Evolutionary conservation across 1,284 basidiomycete species (phyloP), one percentile per base, ranked within the genome.

Genomic region (Cutaneotrichosporon sp.): DNA sequence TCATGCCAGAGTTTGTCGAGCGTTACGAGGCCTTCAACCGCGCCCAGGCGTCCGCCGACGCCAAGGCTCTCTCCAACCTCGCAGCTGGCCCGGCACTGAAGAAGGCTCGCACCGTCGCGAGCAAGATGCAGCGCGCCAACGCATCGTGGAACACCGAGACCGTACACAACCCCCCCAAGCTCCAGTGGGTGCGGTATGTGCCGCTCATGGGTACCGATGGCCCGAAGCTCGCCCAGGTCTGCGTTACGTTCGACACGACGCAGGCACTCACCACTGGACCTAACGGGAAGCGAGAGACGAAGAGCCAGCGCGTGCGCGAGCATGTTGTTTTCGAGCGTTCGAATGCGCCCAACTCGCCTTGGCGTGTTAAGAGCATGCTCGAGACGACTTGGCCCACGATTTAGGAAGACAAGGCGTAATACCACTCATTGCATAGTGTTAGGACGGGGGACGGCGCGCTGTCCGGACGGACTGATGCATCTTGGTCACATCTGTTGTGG

Each of bases 241-340:
- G 46, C 8, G 26, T 64, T 1, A 50, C 42, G 14, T 66, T 61
- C 49, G 63, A 64, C 60, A 64, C 63, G 32, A 61, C 58, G 57
- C 66, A 64, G 62, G 51, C 36, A 13, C 53, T 62, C 36, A 36
- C 30, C 6, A 36, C 50, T 8, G 32, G 58, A 2, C 10, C n/a
- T 2, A 16, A 21, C 16, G 31, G 13, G 18, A 55, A 56, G 56
- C 56, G 57, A 4, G n/a, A 31, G 51, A 30, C 31, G 9, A 53
- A 49, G 56, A 36, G 13, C 8, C 34, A 31, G 46, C 64, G 58
- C 53, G 58, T 65, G 9, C 14, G 49, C 6, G 64, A 65, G 61
- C 56, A 62, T 21, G 42, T 65, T 18, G 60, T 61, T 46, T 65
- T 65, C 22, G 55, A 65, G 52, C 52, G 47, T 16, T 14, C 46